phyloP scores from a whole-genome alignment of 2,329 filamentous ascomycete genomes.

The Paramyrothecium sp. region DNA sequence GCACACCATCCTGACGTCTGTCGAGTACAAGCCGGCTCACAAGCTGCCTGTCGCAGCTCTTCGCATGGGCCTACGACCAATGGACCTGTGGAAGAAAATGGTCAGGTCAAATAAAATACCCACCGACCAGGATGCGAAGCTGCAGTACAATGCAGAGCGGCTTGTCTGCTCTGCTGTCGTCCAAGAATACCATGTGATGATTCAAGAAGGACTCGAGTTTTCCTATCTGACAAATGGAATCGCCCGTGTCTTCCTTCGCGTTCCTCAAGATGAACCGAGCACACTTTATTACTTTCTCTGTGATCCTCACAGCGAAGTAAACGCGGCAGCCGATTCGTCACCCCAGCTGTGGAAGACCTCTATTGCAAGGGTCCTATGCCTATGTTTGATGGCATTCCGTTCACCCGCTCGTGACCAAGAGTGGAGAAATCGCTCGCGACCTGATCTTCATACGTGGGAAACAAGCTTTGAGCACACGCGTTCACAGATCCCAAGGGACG shows the following conservation, averaged over 20 bases:
- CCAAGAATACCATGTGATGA: constrained; percentile 7
- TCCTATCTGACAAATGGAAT: constrained; percentile 5
- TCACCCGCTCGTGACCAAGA: not conserved
- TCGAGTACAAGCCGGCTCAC: not conserved
- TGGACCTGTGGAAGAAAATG: not conserved
- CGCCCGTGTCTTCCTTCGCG: not conserved
- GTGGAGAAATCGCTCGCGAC: not conserved
- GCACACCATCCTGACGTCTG: not conserved
- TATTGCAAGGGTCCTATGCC: not conserved
- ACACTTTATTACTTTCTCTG: not conserved
- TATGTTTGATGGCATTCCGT: not conserved
- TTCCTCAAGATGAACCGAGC: not conserved
- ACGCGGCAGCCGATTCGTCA: not conserved
- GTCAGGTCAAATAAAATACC: not conserved
- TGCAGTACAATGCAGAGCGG: not conserved
- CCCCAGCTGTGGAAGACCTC: not conserved
- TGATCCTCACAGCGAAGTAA: not conserved
- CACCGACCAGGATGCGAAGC: not conserved
- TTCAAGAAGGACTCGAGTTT: constrained; percentile 2
- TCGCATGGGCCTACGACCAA: not conserved
- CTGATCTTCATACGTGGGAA: not conserved
- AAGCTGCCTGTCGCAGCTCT: not conserved
- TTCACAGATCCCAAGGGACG: not conserved
- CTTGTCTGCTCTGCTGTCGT: constrained; percentile 5
- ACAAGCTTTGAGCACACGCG: not conserved